Base-by-base conservation (phyloP, 495 filamentous ascomycete species). In the Jackrogersella minutella region DNA sequence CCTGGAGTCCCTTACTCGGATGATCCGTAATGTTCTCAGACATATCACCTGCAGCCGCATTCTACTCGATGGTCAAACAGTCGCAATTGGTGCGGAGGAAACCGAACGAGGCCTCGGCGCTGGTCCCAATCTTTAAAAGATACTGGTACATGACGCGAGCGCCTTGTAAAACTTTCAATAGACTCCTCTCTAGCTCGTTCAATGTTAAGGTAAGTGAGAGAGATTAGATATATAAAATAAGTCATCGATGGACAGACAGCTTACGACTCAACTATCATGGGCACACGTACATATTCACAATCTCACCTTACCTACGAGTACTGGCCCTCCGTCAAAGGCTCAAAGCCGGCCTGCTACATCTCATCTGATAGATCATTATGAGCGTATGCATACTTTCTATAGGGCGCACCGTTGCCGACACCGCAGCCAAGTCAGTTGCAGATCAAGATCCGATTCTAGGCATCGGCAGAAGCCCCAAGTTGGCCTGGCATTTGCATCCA, bases 401-500 rank as follows among this genome's bases (percentile, higher is more conserved):
- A 77, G 53, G 30, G 62, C 11, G 58, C 67, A 6, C 79, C 80
- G 21, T 74, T 80, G 24, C 80, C 79, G 13, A 73, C 41, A 9
- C 75, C 77, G 1, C 69, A 73, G 31, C 26, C 70, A 19, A 77
- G 77, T 60, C 71, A 54, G 13, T 19, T 54, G 80, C 58, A 84
- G 14, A 85, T 86, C 65, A 74, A 71, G 58, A 66, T 84, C 57
- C 72, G n/a, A n/a, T n/a, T n/a, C n/a, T 79, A 47, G 84, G 83
- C 21, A 82, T 81, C 47, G 85, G 85, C 14, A 78, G 86, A 60
- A 86, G 85, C 63, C 82, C n/a, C n/a, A 83, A 61, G 84, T 82
- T 30, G 82, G 54, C 60, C 22, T 24, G 58, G 56, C 22, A 9
- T 19, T 28, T 13, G 17, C 28, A 41, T 30, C 37, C 30, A 31